Evolutionary conservation across 1,284 basidiomycete species (phyloP).

Genomic region (Trichosporon sp.): DNA sequence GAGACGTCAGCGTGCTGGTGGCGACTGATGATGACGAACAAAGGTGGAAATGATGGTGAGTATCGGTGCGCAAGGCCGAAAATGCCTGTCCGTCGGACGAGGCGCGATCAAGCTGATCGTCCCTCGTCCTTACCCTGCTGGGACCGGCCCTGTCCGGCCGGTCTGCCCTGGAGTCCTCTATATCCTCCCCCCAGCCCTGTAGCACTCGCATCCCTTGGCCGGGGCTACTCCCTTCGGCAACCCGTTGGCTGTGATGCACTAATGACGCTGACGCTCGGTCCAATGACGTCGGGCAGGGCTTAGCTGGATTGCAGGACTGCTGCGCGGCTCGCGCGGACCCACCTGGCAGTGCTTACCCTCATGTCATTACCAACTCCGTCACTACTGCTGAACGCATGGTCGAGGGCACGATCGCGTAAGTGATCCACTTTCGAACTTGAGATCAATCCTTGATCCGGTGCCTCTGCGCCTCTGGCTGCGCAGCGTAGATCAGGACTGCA

Average conservation of each 20-base stretch:
- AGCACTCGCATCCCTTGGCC: neutral
- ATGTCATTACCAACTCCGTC: neutral
- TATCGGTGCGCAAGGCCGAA: too few species aligned
- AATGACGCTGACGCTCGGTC: neutral
- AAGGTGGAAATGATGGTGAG: too few species aligned
- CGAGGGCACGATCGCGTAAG: neutral
- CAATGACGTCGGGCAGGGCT: neutral
- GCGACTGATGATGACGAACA: too few species aligned
- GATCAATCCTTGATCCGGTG: too few species aligned
- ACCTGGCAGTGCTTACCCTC: neutral
- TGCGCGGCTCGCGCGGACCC: neutral
- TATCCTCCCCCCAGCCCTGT: too few species aligned
- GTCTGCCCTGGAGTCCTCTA: too few species aligned
- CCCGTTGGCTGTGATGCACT: neutral
- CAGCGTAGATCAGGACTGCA: neutral
- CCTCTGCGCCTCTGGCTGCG: neutral
- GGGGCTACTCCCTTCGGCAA: neutral
- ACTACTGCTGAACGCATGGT: too few species aligned
- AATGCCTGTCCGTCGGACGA: neutral
- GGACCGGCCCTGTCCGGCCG: neutral
- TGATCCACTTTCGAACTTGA: neutral
- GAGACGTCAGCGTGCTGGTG: neutral
- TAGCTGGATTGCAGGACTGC: neutral
- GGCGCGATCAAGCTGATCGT: neutral
- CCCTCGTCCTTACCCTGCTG: neutral